A percentile compares a stretch with the other conserved stretches of the same genome.
Evolutionary conservation across 805 yeast species (phyloP).

Genomic region (Suhomyces canberraensis): DNA sequence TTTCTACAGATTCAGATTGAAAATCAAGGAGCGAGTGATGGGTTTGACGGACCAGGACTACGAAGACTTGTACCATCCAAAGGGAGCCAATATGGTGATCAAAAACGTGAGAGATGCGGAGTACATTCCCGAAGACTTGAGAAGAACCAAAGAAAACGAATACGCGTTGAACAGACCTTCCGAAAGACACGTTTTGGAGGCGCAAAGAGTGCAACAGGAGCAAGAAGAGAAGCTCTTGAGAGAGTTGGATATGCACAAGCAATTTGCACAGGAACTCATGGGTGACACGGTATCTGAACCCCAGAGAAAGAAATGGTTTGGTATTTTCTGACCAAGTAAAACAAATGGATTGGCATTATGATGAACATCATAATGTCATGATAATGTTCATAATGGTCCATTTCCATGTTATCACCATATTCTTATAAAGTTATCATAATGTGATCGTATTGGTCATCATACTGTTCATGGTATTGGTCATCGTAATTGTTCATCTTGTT

Average conservation of each 20-base stretch:
- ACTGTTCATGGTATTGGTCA: no score
- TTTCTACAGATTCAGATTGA: slow-evolving; percentile 60
- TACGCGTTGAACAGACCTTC: slow-evolving; percentile 64
- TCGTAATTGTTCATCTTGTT: no score
- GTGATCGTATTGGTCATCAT: no score
- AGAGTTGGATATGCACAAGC: slow-evolving; percentile 28
- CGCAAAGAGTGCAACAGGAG: slow-evolving; percentile 65
- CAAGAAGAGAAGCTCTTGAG: slow-evolving; percentile 52
- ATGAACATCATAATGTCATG: no score
- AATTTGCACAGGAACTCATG: slow-evolving; percentile 18
- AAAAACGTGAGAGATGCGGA: slow-evolving; percentile 44
- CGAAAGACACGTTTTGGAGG: slow-evolving; percentile 69
- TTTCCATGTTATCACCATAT: no score
- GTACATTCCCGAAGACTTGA: slow-evolving; percentile 39
- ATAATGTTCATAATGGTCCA: no score
- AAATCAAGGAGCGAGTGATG: slow-evolving; percentile 49
- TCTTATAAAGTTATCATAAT: no score
- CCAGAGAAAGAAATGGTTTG: slow-evolving; percentile 22
- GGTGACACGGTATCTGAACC: slow-evolving; percentile 9
- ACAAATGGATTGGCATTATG: no score
- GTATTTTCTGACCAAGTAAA: no score
- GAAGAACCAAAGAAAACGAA: slow-evolving; percentile 44
- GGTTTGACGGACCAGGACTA: slow-evolving; percentile 60
- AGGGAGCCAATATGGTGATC: slow-evolving; percentile 35
- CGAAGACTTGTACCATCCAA: slow-evolving; percentile 56